Conservation (phyloP, 2,329 filamentous ascomycete genomes). For the Ophiosphaerella korrae region DNA sequence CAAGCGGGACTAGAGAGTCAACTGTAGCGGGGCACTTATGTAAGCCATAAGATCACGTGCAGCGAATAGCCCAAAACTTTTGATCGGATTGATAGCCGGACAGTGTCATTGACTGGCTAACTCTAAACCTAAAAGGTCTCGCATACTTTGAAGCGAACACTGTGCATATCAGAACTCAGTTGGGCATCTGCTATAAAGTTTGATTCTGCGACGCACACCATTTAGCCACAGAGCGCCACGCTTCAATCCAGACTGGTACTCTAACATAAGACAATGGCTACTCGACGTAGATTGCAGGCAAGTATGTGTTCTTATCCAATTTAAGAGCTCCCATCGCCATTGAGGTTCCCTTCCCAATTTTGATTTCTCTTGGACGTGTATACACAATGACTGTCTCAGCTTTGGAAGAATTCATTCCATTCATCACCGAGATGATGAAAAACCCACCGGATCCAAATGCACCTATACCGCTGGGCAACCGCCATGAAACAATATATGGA, state of each 20-base stretch:
- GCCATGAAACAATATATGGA: constrained; percentile 28
- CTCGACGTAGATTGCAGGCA: too few species aligned
- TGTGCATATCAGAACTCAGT: too few species aligned
- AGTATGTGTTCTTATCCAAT: too few species aligned
- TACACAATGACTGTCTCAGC: background rate
- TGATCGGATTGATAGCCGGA: background rate
- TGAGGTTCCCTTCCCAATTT: background rate
- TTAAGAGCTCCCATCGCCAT: too few species aligned
- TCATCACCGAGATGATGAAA: constrained; percentile 22
- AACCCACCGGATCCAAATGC: constrained; percentile 31
- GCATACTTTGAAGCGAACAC: background rate
- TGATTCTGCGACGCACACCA: too few species aligned
- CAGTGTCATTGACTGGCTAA: background rate
- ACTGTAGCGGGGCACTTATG: background rate
- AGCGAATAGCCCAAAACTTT: background rate
- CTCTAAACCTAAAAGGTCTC: background rate
- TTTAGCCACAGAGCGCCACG: background rate
- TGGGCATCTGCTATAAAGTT: background rate
- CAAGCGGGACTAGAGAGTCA: background rate
- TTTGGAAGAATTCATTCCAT: constrained; percentile 15
- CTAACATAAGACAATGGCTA: too few species aligned
- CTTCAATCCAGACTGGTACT: background rate
- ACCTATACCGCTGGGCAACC: constrained; percentile 26
- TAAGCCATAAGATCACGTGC: background rate
- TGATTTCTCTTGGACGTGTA: background rate